Evolutionary conservation across 441 rosid species (phyloP), one percentile per base, ranked within the genome.

Genomic region (Omphalea diandra): DNA sequence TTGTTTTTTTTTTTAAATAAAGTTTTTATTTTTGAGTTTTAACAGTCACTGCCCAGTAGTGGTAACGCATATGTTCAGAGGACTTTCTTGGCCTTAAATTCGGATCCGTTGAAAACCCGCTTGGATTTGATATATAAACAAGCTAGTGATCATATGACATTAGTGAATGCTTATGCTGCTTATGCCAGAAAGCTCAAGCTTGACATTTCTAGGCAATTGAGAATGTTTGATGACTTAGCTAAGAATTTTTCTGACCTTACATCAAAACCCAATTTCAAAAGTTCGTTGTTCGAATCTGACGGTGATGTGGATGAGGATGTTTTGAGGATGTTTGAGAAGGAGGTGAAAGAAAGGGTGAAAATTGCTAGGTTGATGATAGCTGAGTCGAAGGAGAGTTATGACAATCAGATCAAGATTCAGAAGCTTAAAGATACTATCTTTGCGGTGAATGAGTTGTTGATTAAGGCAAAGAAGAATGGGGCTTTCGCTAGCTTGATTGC

Each of bases 351-450:
- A 47, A 85, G 77, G 73, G 94, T 90, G 68, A 93, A 93, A 77
- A 69, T 79, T 0, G 84, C 89, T 0, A 85, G 98, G 57, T 52
- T 77, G 79, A 84, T 90, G 89, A 85, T 93, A 26, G 88, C 74
- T 5, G 98, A 93, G 78, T 44, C 92, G 0, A 93, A 93, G 76
- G 97, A 93, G 83, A 90, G 85, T 55, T 93, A 93, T 7, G 97
- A 93, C 67, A 93, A 89, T 65, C 97, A 93, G 87, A 76, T 93
- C n/a, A 93, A 93, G 82, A n/a, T n/a, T n/a, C n/a, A n/a, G n/a
- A n/a, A n/a, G n/a, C n/a, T n/a, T n/a, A n/a, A n/a, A n/a, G n/a
- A 93, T 62, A 93, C 98, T 0, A 90, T 93, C 57, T 93, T 93
- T 41, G 90, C 97, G 1, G 91, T 87, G 18, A 84, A 89, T 36